These are phyloP conservation scores for Metschnikowia sp. DNA, from an alignment of 805 yeast species.

Conservation along the genomic window DNA sequence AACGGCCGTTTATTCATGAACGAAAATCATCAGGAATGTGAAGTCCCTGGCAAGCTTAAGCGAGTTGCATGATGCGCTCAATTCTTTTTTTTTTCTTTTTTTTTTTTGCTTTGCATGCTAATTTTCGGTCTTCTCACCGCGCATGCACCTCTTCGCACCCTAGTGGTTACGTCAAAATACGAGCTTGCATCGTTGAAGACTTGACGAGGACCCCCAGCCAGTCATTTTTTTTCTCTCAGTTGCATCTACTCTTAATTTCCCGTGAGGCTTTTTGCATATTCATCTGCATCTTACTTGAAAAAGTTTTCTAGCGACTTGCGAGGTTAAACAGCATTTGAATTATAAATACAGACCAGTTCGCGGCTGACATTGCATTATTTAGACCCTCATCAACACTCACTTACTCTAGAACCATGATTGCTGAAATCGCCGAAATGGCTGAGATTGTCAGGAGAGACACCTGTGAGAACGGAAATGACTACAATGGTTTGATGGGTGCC, in stretches of 20 bases:
- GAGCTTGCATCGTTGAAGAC: background rate
- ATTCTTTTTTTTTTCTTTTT: background rate
- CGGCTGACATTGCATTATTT: background rate
- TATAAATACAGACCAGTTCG: background rate
- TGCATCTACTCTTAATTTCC: background rate
- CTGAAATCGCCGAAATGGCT: conserved; percentile 8
- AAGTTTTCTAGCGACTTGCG: background rate
- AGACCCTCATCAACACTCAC: background rate
- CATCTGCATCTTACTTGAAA: background rate
- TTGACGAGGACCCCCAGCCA: background rate
- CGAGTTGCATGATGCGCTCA: background rate
- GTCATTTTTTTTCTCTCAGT: background rate
- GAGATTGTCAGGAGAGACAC: conserved; percentile 24
- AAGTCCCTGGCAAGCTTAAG: too few relatives aligned
- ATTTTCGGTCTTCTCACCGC: too few relatives aligned
- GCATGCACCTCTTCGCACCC: conserved; percentile 3
- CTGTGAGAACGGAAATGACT: conserved; percentile 44
- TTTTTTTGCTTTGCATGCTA: background rate
- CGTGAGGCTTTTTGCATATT: background rate
- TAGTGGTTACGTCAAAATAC: conserved; percentile 5
- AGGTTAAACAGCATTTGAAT: background rate
- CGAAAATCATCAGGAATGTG: too few relatives aligned
- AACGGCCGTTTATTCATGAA: background rate
- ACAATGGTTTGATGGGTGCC: conserved; percentile 43
- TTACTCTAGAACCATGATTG: conserved; percentile 4